Base-by-base conservation (phyloP, 2,329 filamentous ascomycete genomes). In the Fusarium continuum region DNA sequence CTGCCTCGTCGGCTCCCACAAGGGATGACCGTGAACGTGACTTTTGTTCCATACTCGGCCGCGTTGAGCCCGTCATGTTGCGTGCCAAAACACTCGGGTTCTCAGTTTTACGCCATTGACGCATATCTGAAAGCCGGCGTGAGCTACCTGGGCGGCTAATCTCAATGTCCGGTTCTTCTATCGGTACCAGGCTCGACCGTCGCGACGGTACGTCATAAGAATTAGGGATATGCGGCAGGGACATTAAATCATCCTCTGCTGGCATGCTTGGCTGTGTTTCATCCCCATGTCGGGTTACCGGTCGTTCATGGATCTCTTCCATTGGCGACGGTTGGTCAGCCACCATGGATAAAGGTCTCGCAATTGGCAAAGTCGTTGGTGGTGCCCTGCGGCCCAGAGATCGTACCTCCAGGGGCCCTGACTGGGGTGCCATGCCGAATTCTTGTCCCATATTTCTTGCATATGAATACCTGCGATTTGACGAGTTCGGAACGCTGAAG, bases 321-420 rank as follows among this genome's bases (percentile, higher is more conserved):
- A 71, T 63, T 4, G 69, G 69, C 0, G 83, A 84, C 0, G 83
- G 82, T 39, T 84, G 79, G 55, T 87, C 84, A 46, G 80, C 73
- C 3, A 86, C 83, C 40, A 84, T 79, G 2, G 84, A 87, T 9
- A 86, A 72, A 2, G 83, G 82, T 6, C 83, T 78, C 2, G 83
- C 79, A 55, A 81, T 78, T 22, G 78, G 73, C 32, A 85, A 72
- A 1, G 80, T 76, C 2, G 82, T 80, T 3, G 83, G 82, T 3
- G 81, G 64, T 35, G 57, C 40, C 48, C 68, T 70, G n/a, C 70
- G 70, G 23, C 60, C 49, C 25, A 61, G 31, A 14, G 61, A 55
- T 8, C 49, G 66, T n/a, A 60, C 59, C 39, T 64, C 68, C 17
- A 46, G 55, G 25, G 57, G 55, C 6, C 58, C 48, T n/a, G 62